Evolutionary conservation across 1,284 basidiomycete species (phyloP), one percentile per base, ranked within the genome.

Genomic region (Pterula multifida): DNA sequence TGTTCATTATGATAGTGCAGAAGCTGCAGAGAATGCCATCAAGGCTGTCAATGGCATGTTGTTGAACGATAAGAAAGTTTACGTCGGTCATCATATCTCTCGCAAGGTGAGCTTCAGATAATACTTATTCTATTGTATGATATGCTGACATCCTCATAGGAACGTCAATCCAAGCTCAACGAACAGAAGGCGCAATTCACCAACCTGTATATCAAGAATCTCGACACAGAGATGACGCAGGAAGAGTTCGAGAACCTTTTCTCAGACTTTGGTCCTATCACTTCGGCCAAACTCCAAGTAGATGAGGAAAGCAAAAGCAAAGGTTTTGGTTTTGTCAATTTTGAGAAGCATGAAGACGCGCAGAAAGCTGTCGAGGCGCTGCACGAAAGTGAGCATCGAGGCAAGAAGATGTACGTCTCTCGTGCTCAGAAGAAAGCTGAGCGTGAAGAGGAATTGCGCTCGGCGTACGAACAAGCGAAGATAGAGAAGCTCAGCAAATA

Each of bases 241-340:
- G 88, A 92, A 28, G 87, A 96, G 64, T 95, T 99, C 63, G 77
- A 84, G 60, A 75, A 79, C 49, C 75, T 98, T 56, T 97, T 98
- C 70, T 68, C 68, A 54, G 70, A 74, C 55, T 96, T 78, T 64
- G 96, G 96, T 52, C 72, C 68, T 22, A 89, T 98, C 64, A 94
- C 96, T 52, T 98, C 95, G 51, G 88, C 89, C 53, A 75, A 90
- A 59, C 69, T 95, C 56, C 82, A 83, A 62, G 54, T 76, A 48
- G 90, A 94, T 58, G 92, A 95, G 53, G 78, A 82, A 52, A 93
- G 94, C 64, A 93, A 81, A 70, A 85, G 80, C 79, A 93, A 91
- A 66, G 96, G 95, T 55, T 98, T 99, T 61, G 96, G 95, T 54
- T 99, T 99, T 65, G 93, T 98, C 68, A 98, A 98, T 79, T 98